Percentiles rank a stretch among this genome's conserved stretches.
These are phyloP conservation scores for Kodamaea laetipori DNA, from an alignment of 805 yeast species.

Conservation along the genomic window DNA sequence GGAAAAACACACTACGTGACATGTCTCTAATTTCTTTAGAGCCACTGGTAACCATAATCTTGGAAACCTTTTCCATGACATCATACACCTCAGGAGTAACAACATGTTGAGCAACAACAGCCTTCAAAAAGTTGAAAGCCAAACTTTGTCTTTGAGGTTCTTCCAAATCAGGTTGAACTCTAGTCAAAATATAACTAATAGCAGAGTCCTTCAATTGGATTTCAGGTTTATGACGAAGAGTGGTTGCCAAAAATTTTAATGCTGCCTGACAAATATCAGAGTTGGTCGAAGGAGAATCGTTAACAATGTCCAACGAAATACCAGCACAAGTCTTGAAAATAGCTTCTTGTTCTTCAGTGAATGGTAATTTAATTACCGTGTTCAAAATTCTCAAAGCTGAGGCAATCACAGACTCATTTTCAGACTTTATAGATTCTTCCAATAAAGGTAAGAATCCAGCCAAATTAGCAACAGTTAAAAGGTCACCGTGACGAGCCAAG, in stretches of 20 bases:
- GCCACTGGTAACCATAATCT: constrained; percentile 88
- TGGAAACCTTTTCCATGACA: constrained; percentile 75
- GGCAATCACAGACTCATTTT: constrained; percentile 74
- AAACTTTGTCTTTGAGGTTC: constrained; percentile 88
- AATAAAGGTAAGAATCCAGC: constrained; percentile 76
- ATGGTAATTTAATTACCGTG: constrained; percentile 60
- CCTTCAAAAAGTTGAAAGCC: constrained; percentile 80
- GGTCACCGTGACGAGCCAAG: constrained; percentile 58
- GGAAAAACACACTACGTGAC: constrained; percentile 79
- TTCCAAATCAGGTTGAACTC: constrained; percentile 82
- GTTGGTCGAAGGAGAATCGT: constrained; percentile 75
- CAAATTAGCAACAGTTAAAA: constrained; percentile 62
- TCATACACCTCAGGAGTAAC: constrained; percentile 89
- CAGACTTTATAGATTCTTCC: constrained; percentile 59
- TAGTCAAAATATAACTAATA: constrained; percentile 67
- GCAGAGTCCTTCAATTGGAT: constrained; percentile 70
- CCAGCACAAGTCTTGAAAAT: constrained; percentile 63
- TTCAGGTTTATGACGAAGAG: constrained; percentile 69
- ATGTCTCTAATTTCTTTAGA: constrained; percentile 79
- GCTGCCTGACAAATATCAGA: constrained; percentile 80
- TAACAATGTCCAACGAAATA: constrained; percentile 60
- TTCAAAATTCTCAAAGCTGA: constrained; percentile 67
- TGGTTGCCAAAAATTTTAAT: constrained; percentile 69
- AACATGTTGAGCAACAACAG: constrained; percentile 72
- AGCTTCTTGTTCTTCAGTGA: constrained; percentile 52